A percentile compares a stretch with the other conserved stretches of the same genome.
Conservation (phyloP, 2,329 filamentous ascomycete genomes). For the Neonectria coccinea region DNA sequence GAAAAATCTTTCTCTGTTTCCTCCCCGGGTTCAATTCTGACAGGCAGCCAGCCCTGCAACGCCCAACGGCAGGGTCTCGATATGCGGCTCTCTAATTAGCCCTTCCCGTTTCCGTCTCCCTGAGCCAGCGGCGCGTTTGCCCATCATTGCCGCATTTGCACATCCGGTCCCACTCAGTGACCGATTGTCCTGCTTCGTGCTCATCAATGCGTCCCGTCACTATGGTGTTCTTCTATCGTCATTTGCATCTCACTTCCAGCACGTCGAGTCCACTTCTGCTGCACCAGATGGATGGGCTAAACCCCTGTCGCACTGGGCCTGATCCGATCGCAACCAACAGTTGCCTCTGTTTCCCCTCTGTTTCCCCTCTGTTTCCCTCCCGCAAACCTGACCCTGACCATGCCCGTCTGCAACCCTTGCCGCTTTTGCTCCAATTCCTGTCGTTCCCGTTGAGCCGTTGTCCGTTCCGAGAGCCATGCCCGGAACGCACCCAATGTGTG, state of each 20-base stretch:
- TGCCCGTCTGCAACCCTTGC: conserved; percentile 20
- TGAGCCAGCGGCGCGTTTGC: background rate
- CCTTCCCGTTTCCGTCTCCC: background rate
- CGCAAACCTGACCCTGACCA: conserved; percentile 19
- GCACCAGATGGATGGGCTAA: background rate
- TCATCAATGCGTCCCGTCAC: background rate
- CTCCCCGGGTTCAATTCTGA: background rate
- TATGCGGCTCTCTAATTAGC: background rate
- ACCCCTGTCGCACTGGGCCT: conserved; percentile 10
- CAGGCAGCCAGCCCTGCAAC: background rate
- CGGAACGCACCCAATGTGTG: conserved; percentile 6
- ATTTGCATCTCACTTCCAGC: background rate
- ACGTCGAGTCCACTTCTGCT: background rate
- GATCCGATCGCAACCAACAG: background rate
- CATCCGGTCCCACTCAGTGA: background rate
- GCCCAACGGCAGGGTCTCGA: no score
- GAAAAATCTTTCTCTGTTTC: background rate
- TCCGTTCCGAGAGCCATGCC: background rate
- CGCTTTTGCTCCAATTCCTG: background rate
- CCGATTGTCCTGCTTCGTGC: conserved; percentile 1
- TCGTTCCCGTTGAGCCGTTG: conserved; percentile 12
- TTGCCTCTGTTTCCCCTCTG: conserved; percentile 1
- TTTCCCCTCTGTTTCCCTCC: conserved; percentile 14
- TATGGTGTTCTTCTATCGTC: background rate
- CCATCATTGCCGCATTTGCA: background rate